These are phyloP conservation scores for Nakataea oryzae DNA, from an alignment of 2,329 filamentous ascomycete genomes.

Conservation along the genomic window DNA sequence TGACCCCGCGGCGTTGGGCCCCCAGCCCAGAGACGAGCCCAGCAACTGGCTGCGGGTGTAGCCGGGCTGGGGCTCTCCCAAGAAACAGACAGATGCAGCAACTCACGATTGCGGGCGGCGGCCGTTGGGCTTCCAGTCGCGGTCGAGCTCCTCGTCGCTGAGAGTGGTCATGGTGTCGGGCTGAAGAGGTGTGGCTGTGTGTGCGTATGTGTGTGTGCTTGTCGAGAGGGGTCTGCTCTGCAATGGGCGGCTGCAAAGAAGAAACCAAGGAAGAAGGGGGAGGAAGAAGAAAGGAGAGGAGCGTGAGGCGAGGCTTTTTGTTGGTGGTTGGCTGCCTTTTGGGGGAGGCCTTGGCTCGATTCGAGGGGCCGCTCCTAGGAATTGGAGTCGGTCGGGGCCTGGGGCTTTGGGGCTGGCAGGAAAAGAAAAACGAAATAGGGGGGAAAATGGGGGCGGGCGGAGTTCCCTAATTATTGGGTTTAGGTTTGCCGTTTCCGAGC, in stretches of 20 bases:
- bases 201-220: not conserved
- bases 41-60: too few relatives aligned
- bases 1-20: not conserved
- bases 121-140: constrained; percentile 70
- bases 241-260: not conserved
- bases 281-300: not conserved
- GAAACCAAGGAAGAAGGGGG: not conserved
- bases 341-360: not conserved
- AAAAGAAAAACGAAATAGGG: not conserved
- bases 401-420: not conserved
- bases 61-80: not conserved
- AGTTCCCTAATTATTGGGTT: not conserved
- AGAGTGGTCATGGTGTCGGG: constrained; percentile 18
- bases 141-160: constrained; percentile 61
- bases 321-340: not conserved
- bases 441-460: not conserved
- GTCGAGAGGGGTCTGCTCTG: not conserved
- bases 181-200: not conserved
- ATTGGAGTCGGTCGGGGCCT: not conserved
- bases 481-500: not conserved
- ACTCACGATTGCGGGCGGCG: constrained; percentile 77
- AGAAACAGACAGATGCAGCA: not conserved
- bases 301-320: not conserved
- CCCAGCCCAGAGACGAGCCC: not conserved
- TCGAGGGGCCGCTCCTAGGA: not conserved